These are phyloP conservation scores for Sarocladium strictum DNA, from an alignment of 2,329 filamentous ascomycete species.

Conservation along the genomic window DNA sequence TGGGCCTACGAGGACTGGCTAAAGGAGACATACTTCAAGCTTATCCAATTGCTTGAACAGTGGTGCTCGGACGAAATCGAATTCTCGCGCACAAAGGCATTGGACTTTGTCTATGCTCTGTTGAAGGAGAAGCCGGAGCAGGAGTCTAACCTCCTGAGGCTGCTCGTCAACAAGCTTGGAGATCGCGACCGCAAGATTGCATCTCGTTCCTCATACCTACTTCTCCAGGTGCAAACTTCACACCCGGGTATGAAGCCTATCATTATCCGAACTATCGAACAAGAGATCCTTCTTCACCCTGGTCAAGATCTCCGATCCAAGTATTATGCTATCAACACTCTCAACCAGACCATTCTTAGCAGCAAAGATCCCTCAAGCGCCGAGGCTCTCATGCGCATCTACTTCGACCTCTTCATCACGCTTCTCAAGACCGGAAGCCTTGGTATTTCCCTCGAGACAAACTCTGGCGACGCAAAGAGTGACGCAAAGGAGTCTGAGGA, in stretches of 20 bases:
- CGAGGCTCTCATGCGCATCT: constrained; percentile 77
- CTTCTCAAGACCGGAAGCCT: constrained; percentile 60
- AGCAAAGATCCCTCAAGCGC: constrained; percentile 76
- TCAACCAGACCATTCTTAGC: constrained; percentile 94
- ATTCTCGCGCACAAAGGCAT: constrained; percentile 78
- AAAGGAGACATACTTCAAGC: constrained; percentile 87
- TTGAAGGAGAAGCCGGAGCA: constrained; percentile 96
- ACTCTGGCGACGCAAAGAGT: constrained; percentile 1
- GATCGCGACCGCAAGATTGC: constrained; percentile 94
- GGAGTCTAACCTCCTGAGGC: constrained; percentile 83
- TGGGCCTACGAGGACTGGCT: constrained; percentile 97
- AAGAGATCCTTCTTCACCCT: constrained; percentile 79
- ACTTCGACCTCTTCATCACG: constrained; percentile 82
- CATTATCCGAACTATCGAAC: constrained; percentile 78
- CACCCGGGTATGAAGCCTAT: constrained; percentile 93
- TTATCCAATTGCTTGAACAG: constrained; percentile 82
- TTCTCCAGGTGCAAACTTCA: constrained; percentile 82
- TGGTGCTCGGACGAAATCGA: constrained; percentile 96
- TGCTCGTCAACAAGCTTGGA: constrained; percentile 94
- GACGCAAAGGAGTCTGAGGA: constrained; percentile 21
- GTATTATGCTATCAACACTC: constrained; percentile 92
- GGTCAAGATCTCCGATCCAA: constrained; percentile 83
- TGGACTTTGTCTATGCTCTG: constrained; percentile 88
- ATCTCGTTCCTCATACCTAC: constrained; percentile 83
- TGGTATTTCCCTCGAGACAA: constrained; percentile 23